phyloP scores from a whole-genome alignment of 768 basidiomycete species.

The Termitomyces sp. region DNA sequence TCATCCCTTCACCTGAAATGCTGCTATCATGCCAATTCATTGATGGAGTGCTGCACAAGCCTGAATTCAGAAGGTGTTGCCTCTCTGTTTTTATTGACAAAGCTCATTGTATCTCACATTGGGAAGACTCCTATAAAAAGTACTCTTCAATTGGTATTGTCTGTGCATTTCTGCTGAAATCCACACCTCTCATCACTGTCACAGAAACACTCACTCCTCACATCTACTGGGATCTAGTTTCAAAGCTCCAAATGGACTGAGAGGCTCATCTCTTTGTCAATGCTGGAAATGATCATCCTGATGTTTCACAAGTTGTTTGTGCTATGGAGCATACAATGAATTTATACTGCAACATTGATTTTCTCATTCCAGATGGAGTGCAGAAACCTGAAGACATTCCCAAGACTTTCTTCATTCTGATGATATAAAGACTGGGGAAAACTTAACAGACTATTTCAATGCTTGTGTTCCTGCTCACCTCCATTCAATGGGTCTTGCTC shows the following conservation, averaged over 20 bases:
- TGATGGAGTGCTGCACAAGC: slow-evolving; percentile 19
- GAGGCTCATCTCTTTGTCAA: slow-evolving; percentile 15
- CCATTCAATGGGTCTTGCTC: slow-evolving; percentile 11
- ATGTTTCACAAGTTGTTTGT: slow-evolving; percentile 31
- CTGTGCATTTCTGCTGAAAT: slow-evolving; percentile 24
- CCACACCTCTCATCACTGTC: slow-evolving; percentile 26
- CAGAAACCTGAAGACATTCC: slow-evolving; percentile 14
- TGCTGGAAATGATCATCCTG: slow-evolving; percentile 29
- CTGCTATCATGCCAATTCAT: slow-evolving; percentile 24
- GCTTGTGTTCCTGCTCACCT: background rate
- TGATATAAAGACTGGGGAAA: slow-evolving; percentile 17
- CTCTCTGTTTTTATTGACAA: slow-evolving; percentile 31
- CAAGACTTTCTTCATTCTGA: slow-evolving; percentile 28
- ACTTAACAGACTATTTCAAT: slow-evolving; percentile 24
- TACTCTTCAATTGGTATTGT: slow-evolving; percentile 25
- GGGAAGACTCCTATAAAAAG: slow-evolving; percentile 31
- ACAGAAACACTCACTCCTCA: slow-evolving; percentile 27
- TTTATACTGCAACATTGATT: slow-evolving; percentile 29
- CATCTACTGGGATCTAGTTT: slow-evolving; percentile 23
- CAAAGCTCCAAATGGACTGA: slow-evolving; percentile 22
- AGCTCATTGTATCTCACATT: slow-evolving; percentile 34
- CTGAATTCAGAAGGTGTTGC: slow-evolving; percentile 14
- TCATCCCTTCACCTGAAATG: slow-evolving; percentile 33
- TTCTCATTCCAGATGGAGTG: slow-evolving; percentile 20
- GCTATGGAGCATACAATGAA: slow-evolving; percentile 29